phyloP scores from a whole-genome alignment of 179 eudicot genomes.

The Camellia oleifera region DNA sequence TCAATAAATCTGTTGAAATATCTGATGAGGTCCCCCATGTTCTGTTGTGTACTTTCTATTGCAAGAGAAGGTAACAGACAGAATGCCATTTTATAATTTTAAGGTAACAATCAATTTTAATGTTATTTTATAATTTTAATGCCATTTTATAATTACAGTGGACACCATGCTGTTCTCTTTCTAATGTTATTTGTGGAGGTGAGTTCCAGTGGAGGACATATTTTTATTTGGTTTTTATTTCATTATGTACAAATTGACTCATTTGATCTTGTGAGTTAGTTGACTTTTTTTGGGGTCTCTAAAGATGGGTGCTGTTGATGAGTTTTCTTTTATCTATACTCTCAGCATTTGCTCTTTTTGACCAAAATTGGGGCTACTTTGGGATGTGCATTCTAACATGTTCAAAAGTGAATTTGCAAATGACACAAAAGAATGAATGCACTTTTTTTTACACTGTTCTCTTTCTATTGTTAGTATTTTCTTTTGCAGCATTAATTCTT shows the following conservation, averaged over 20 bases:
- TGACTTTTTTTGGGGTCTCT: neutral
- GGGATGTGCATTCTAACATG: neutral
- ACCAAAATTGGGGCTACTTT: neutral
- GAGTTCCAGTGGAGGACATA: slow-evolving; percentile 11
- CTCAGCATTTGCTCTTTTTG: neutral
- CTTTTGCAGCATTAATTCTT: neutral
- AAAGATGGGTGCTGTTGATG: too few species aligned
- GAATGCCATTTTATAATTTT: neutral
- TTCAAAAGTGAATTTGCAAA: neutral
- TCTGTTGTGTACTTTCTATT: too few species aligned
- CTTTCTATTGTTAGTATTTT: neutral
- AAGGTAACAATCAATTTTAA: slow-evolving; percentile 28
- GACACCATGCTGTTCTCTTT: neutral
- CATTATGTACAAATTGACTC: slow-evolving; percentile 15
- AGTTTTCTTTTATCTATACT: neutral
- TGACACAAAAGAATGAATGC: neutral
- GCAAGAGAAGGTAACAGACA: neutral
- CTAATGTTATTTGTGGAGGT: slow-evolving; percentile 11
- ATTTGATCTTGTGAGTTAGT: neutral
- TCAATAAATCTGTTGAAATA: too few species aligned
- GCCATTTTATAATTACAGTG: neutral
- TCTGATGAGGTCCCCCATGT: too few species aligned
- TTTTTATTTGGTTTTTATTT: neutral
- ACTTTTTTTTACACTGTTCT: too few species aligned
- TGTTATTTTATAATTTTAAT: slow-evolving; percentile 47